Conservation (phyloP, 495 filamentous ascomycete species). For the Talaromyces proteolyticus region DNA sequence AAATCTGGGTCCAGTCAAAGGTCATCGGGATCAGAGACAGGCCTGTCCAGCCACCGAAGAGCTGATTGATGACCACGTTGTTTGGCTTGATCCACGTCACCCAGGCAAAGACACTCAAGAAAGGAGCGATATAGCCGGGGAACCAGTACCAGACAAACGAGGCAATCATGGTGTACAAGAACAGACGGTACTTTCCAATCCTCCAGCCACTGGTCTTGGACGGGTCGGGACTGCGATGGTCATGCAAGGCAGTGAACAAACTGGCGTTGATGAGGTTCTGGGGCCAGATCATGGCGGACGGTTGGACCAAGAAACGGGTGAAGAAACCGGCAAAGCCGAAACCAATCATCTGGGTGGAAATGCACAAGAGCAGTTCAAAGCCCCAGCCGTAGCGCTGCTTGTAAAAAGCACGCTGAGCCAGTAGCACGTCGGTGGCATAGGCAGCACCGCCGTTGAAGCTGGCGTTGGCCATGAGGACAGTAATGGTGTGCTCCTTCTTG, state of each 20-base stretch:
- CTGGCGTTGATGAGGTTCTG: slow-evolving; percentile 56
- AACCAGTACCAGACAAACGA: slow-evolving; percentile 62
- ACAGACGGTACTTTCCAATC: slow-evolving; percentile 60
- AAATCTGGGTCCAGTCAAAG: slow-evolving; percentile 66
- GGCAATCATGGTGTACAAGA: slow-evolving; percentile 51
- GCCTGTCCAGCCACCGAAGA: slow-evolving; percentile 56
- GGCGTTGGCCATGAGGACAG: slow-evolving; percentile 62
- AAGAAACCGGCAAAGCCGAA: slow-evolving; percentile 69
- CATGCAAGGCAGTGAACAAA: slow-evolving; percentile 67
- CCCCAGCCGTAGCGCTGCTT: slow-evolving; percentile 59
- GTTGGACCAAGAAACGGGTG: slow-evolving; percentile 52
- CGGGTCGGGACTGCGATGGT: slow-evolving; percentile 52
- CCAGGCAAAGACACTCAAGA: slow-evolving; percentile 41
- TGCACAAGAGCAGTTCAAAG: slow-evolving; percentile 61
- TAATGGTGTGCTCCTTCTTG: slow-evolving; percentile 70
- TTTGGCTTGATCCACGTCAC: slow-evolving; percentile 47
- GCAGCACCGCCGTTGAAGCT: slow-evolving; percentile 48
- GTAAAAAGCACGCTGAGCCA: slow-evolving; percentile 63
- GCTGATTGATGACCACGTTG: slow-evolving; percentile 45
- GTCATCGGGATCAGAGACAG: slow-evolving; percentile 57
- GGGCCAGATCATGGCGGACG: slow-evolving; percentile 74
- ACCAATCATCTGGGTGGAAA: slow-evolving; percentile 67
- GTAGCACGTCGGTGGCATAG: slow-evolving; percentile 61
- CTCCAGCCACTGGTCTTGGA: slow-evolving; percentile 55
- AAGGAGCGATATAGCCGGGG: slow-evolving; percentile 40